Conservation (phyloP, 352 stramenopile genomes). For the Salisapilia sapeloensis region DNA sequence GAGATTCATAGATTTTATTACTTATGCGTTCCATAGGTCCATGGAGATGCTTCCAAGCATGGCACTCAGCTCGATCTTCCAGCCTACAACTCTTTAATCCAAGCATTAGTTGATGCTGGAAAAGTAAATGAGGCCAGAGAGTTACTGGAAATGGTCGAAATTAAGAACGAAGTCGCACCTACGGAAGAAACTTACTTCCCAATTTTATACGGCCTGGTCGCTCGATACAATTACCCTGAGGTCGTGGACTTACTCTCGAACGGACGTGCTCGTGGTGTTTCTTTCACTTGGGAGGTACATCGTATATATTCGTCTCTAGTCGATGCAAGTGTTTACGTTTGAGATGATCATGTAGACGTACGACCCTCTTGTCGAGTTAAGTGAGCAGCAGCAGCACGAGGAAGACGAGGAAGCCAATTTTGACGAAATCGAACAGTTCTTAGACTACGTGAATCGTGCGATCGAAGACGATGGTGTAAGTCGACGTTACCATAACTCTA, state of each 20-base stretch:
- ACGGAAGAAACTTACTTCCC: slow-evolving; percentile 23
- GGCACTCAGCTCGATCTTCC: slow-evolving; percentile 34
- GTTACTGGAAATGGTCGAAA: slow-evolving; percentile 25
- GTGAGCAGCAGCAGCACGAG: slow-evolving; percentile 21
- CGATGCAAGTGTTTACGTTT: neutral
- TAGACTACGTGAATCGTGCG: slow-evolving; percentile 36
- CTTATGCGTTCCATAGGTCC: slow-evolving; percentile 12
- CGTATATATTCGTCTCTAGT: neutral
- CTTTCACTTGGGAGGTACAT: slow-evolving; percentile 31
- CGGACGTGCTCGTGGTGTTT: slow-evolving; percentile 17
- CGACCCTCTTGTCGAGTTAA: slow-evolving; percentile 22
- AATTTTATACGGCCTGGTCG: slow-evolving; percentile 21
- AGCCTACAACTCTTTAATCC: slow-evolving; percentile 30
- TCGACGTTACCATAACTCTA: slow-evolving; percentile 2
- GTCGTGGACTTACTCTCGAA: slow-evolving; percentile 23
- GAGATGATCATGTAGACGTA: slow-evolving; percentile 18
- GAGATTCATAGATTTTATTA: neutral
- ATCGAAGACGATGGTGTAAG: slow-evolving; percentile 28
- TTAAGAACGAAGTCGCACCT: slow-evolving; percentile 21
- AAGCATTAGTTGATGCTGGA: slow-evolving; percentile 18
- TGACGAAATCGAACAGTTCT: slow-evolving; percentile 29
- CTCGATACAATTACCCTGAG: slow-evolving; percentile 16
- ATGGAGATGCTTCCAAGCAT: slow-evolving; percentile 36
- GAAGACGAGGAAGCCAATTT: slow-evolving; percentile 16
- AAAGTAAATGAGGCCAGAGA: slow-evolving; percentile 29